Conservation (phyloP, 805 yeast genomes). For the Barnettozyma botsteinii region DNA sequence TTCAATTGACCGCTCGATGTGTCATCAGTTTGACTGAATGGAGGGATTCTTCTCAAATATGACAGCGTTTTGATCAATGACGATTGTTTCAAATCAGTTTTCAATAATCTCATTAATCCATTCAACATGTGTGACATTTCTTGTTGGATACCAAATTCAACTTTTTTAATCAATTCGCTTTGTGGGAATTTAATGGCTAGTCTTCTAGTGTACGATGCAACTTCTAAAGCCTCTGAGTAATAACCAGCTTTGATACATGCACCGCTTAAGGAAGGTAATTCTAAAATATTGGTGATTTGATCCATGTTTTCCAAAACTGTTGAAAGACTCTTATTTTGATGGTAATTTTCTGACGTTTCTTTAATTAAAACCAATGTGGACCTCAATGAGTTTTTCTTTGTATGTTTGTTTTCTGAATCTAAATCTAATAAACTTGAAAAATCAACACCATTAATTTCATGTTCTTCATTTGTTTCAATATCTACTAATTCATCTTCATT, state of each 20-base stretch:
- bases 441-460: slow-evolving; percentile 4
- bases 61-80: slow-evolving; percentile 73
- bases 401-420: slow-evolving; percentile 18
- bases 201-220: slow-evolving; percentile 67
- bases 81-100: slow-evolving; percentile 75
- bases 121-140: slow-evolving; percentile 65
- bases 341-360: not conserved
- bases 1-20: slow-evolving; percentile 34
- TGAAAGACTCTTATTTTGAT: slow-evolving; percentile 24
- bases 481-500: slow-evolving; percentile 27
- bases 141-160: slow-evolving; percentile 43
- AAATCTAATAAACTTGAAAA: slow-evolving; percentile 18
- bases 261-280: slow-evolving; percentile 74
- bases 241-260: slow-evolving; percentile 84
- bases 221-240: slow-evolving; percentile 84
- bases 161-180: slow-evolving; percentile 43
- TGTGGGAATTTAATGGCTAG: slow-evolving; percentile 65
- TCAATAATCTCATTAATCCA: slow-evolving; percentile 61
- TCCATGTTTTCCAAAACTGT: slow-evolving; percentile 56
- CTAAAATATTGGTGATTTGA: slow-evolving; percentile 69
- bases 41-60: slow-evolving; percentile 63
- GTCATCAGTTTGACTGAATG: slow-evolving; percentile 31
- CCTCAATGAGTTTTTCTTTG: slow-evolving; percentile 5
- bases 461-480: slow-evolving; percentile 24
- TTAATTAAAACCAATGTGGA: slow-evolving; percentile 3